Base-by-base conservation (phyloP, 345 rosid species). In the Camelina laxa region DNA sequence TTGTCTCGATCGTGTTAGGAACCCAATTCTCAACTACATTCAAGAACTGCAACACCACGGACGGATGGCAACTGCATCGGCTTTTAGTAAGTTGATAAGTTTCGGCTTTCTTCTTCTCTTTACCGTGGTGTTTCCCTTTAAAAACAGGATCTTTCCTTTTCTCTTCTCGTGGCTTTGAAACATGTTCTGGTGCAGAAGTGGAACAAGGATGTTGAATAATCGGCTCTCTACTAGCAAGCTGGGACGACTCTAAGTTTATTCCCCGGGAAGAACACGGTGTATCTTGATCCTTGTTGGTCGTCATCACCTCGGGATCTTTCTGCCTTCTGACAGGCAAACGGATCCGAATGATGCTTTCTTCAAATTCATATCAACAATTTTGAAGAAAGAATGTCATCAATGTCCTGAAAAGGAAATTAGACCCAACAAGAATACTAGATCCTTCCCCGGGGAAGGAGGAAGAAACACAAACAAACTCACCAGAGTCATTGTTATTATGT, bases 331-430 rank as follows among this genome's bases (percentile, higher is more conserved):
- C 33, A 79, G 92, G 89, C 87, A 89, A 84, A 33, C 85, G 81
- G 74, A 89, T 87, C 91, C 91, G 86, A 60, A 89, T 68, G 76
- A 77, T 83, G 89, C 87, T 84, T 81, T 85, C 96, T 89, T 89
- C 82, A 70, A 44, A 44, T 84, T 58, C 42, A 73, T 22, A 50
- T 6, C 75, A 79, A 71, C 74, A 85, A 63, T 80, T 24, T 78
- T 72, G 85, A 87, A 85, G 75, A 76, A 79, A 80, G 70, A 59
- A 69, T 19, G 80, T 77, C 73, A 77, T 76, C 83, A 87, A 82
- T 79, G 81, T 70, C 77, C 70, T 60, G 74, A 80, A 74, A 87
- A 79, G 81, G 79, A 33, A 80, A 74, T 82, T 75, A 79, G 79
- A 84, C 86, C 85, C 88, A 80, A 80, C 85, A 84, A 82, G 82